Conservation (phyloP, 2,329 filamentous ascomycete genomes). For the Pseudogymnoascus sp. region DNA sequence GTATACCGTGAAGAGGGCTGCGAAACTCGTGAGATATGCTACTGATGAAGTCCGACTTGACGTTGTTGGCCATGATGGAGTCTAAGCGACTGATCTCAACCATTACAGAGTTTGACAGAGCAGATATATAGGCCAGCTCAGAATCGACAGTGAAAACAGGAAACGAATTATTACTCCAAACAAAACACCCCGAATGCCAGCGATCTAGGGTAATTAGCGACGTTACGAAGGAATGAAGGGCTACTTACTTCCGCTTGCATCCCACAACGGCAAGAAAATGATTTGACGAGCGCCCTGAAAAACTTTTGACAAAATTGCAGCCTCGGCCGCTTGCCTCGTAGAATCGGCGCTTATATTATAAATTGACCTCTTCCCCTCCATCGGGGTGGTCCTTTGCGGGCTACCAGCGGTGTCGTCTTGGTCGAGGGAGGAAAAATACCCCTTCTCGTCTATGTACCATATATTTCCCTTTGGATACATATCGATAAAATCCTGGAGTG, state of each 20-base stretch:
- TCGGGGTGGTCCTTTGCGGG: not conserved
- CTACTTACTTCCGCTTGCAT: slow-evolving; percentile 21
- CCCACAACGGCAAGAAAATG: slow-evolving; percentile 26
- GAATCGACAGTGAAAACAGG: slow-evolving; percentile 22
- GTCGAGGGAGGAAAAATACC: slow-evolving; percentile 24
- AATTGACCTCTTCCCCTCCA: not conserved
- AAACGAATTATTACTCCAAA: slow-evolving; percentile 19
- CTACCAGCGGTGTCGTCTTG: slow-evolving; percentile 15
- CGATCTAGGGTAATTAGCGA: slow-evolving; percentile 14
- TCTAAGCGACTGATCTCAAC: slow-evolving; percentile 23
- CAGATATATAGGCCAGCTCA: slow-evolving; percentile 20
- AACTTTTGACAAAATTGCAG: slow-evolving; percentile 19
- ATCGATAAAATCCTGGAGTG: slow-evolving; percentile 20
- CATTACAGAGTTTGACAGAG: slow-evolving; percentile 23
- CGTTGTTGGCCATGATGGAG: slow-evolving; percentile 21
- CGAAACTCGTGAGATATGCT: slow-evolving; percentile 25
- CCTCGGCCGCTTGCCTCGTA: slow-evolving; percentile 19
- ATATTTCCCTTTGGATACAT: slow-evolving; percentile 25
- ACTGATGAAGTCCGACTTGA: slow-evolving; percentile 24
- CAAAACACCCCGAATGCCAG: slow-evolving; percentile 23
- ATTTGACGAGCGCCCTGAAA: slow-evolving; percentile 24
- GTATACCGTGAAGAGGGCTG: slow-evolving; percentile 36
- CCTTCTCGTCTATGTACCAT: slow-evolving; percentile 25
- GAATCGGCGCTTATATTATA: not conserved
- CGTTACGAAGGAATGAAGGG: not conserved